Base-by-base conservation (phyloP, 176 grass and related monocot species). In the Carex parvula region DNA sequence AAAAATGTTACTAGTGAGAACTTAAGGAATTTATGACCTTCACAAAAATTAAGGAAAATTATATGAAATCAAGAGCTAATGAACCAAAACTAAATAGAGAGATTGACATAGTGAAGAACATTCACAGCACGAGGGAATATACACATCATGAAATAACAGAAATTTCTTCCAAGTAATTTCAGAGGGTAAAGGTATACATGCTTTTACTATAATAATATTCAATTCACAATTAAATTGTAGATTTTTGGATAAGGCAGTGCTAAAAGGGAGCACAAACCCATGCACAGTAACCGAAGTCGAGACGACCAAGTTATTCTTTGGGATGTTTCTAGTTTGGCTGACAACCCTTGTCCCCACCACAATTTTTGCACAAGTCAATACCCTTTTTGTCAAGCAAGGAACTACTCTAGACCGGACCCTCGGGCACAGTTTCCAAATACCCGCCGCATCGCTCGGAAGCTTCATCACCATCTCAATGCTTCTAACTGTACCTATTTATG, bases 301-400 rank as follows among this genome's bases (percentile, higher is more conserved):
- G 76, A 81, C 89, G 61, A 93, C 91, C 8, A 93, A 93, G 42
- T 87, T 82, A 80, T 86, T 90, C 26, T 1, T 85, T 7, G 79
- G 64, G 17, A 52, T 90, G 84, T 29, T 85, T 53, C 88, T 89
- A 3, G 26, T 93, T 13, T 66, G 89, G 15, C 12, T 88, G 15
- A 81, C 88, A 6, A 93, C 73, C 71, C 70, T 93, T 79, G 3
- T 93, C 0, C 91, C 91, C 0, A 82, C 84, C 67, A 90, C 91
- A 16, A 84, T 90, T 48, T 76, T 87, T 70, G 89, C 86, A 3
- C 91, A 93, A 83, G 83, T 86, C 6, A 90, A 90, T 81, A 93
- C 89, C 16, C 87, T 93, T 4, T 93, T 93, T 75, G 84, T 93
- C 52, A 93, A 93, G 86, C 91, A 93, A 84, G 91, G 91, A n/a